Conservation (phyloP, 2,329 filamentous ascomycete genomes). For the Fusarium bactridioides region DNA sequence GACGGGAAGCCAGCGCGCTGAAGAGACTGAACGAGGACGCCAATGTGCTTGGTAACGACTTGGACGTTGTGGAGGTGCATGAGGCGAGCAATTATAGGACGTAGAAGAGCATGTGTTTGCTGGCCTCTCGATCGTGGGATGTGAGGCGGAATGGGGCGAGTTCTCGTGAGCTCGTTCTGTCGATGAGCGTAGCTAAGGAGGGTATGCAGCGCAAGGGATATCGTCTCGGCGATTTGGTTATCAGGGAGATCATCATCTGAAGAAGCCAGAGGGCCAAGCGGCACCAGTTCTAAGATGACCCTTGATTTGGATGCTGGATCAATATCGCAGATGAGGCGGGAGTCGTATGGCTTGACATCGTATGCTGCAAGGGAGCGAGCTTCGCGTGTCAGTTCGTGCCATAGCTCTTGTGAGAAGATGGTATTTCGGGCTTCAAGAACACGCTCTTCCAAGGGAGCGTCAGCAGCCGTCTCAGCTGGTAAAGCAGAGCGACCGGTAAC, state of each 20-base stretch:
- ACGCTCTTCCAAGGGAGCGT: constrained; percentile 66
- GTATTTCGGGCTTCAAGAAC: constrained; percentile 81
- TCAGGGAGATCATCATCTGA: constrained; percentile 49
- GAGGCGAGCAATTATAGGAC: constrained; percentile 60
- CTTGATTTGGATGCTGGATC: constrained; percentile 57
- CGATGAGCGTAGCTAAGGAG: constrained; percentile 82
- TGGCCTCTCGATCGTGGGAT: constrained; percentile 49
- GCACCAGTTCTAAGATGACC: constrained; percentile 73
- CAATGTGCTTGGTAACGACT: constrained; percentile 52
- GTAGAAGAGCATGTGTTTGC: constrained; percentile 59
- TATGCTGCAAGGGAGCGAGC: constrained; percentile 75
- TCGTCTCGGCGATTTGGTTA: constrained; percentile 66
- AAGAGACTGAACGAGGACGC: constrained; percentile 54
- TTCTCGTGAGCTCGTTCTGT: constrained; percentile 74
- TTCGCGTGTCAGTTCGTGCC: constrained; percentile 88
- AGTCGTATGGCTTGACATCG: constrained; percentile 70
- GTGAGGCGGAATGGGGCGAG: constrained; percentile 59
- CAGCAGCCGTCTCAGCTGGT: constrained; percentile 62
- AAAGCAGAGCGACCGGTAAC: constrained; percentile 65
- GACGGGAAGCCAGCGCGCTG: constrained; percentile 56
- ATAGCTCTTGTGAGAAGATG: constrained; percentile 85
- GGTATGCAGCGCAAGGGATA: constrained; percentile 74
- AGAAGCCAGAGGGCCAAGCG: constrained; percentile 56
- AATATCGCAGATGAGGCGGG: constrained; percentile 63
- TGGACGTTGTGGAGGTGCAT: constrained; percentile 53